phyloP scores from a whole-genome alignment of 768 basidiomycete species.

The Serpula lacrymans region DNA sequence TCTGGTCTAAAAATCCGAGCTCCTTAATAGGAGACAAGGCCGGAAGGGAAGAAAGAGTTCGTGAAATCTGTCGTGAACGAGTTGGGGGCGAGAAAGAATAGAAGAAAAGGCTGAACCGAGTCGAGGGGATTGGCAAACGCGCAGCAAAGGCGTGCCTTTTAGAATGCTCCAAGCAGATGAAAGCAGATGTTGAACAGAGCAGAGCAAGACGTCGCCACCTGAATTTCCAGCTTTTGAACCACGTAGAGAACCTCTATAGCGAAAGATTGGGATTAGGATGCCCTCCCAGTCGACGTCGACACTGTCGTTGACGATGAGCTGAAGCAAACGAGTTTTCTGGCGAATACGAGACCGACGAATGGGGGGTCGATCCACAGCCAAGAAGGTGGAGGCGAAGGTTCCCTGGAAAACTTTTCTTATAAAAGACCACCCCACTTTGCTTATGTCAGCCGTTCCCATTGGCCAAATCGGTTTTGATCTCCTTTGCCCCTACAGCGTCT shows the following conservation, averaged over 20 bases:
- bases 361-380: slow-evolving; percentile 44
- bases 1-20: slow-evolving; percentile 36
- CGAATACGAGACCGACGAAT: slow-evolving; percentile 41
- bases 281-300: slow-evolving; percentile 37
- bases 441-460: slow-evolving; percentile 29
- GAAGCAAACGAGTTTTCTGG: slow-evolving; percentile 27
- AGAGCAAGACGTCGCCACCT: slow-evolving; percentile 8
- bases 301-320: slow-evolving; percentile 38
- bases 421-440: slow-evolving; percentile 2
- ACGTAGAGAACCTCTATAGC: slow-evolving; percentile 10
- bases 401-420: slow-evolving; percentile 19
- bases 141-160: slow-evolving; percentile 95
- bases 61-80: slow-evolving; percentile 70
- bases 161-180: slow-evolving; percentile 28
- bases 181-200: slow-evolving; percentile 25
- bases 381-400: slow-evolving; percentile 23
- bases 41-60: slow-evolving; percentile 42
- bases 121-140: slow-evolving; percentile 65
- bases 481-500: slow-evolving; percentile 5
- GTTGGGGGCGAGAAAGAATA: slow-evolving; percentile 19
- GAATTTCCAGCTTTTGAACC: slow-evolving; percentile 11
- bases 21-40: slow-evolving; percentile 40
- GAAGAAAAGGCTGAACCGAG: slow-evolving; percentile 29
- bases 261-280: slow-evolving; percentile 17
- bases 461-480: slow-evolving; percentile 2